Evolutionary conservation across 2,329 filamentous ascomycete species (phyloP).

Genomic region (Hymenoscyphus occultus): DNA sequence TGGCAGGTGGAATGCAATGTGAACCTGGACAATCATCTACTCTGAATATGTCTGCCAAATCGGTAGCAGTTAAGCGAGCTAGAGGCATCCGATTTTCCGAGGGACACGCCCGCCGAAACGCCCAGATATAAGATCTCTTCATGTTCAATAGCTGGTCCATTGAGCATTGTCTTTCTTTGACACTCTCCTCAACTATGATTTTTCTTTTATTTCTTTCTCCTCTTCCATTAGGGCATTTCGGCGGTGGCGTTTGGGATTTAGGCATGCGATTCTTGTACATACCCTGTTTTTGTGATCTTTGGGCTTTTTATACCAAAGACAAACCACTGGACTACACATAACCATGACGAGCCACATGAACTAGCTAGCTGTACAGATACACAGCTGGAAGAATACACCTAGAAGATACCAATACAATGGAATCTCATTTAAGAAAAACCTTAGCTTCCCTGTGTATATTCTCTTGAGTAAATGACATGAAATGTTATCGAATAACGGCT

Average conservation of each 20-base stretch:
- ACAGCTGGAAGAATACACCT: not conserved
- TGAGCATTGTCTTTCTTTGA: conserved; percentile 23
- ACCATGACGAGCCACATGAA: not conserved
- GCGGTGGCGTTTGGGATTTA: not conserved
- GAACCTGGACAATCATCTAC: conserved; percentile 40
- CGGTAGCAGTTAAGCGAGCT: conserved; percentile 24
- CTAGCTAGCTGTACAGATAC: not conserved
- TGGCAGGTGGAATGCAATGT: conserved; percentile 49
- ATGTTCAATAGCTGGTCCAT: conserved; percentile 23
- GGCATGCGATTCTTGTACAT: not conserved
- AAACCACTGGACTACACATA: no score
- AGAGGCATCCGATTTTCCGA: conserved; percentile 28
- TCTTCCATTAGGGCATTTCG: not conserved
- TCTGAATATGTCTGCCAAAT: conserved; percentile 39
- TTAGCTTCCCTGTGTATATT: no score
- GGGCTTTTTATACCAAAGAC: not conserved
- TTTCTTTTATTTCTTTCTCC: not conserved
- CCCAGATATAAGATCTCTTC: conserved; percentile 15
- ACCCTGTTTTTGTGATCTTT: not conserved
- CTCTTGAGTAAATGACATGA: not conserved
- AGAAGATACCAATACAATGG: not conserved
- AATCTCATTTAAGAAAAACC: not conserved
- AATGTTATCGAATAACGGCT: not conserved
- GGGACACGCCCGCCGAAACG: conserved; percentile 29
- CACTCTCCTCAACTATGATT: not conserved